Conservation (phyloP, 2,329 filamentous ascomycete species). For the Aspergillus persii region DNA sequence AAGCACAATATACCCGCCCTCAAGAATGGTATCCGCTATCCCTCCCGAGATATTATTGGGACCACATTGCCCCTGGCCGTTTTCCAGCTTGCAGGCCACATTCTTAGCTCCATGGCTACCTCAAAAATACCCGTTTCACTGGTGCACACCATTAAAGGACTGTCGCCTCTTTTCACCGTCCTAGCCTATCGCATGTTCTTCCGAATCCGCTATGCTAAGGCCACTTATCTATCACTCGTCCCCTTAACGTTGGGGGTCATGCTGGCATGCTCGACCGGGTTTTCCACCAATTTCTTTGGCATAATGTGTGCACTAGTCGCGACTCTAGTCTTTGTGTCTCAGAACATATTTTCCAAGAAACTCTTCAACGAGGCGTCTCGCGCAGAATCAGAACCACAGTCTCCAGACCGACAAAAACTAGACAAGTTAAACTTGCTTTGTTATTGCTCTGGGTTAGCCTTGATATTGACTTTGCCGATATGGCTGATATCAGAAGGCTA, state of each 20-base stretch:
- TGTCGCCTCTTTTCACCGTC: constrained; percentile 94
- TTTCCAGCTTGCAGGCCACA: constrained; percentile 91
- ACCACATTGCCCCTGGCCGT: constrained; percentile 87
- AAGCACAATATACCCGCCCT: constrained; percentile 73
- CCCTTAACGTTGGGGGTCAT: constrained; percentile 93
- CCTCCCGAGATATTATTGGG: constrained; percentile 75
- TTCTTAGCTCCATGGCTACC: constrained; percentile 90
- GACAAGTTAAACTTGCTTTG: constrained; percentile 96
- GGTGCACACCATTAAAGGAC: constrained; percentile 96
- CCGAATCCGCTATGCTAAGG: constrained; percentile 78
- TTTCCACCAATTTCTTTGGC: constrained; percentile 85
- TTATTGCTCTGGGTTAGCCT: constrained; percentile 93
- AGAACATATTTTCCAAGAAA: constrained; percentile 98
- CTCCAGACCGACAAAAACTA: constrained; percentile 68
- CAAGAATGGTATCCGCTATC: constrained; percentile 77
- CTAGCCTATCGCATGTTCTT: constrained; percentile 87
- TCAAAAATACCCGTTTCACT: constrained; percentile 93
- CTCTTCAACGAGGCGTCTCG: constrained; percentile 92
- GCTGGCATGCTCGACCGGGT: constrained; percentile 90
- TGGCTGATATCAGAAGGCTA: constrained; percentile 93
- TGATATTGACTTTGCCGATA: constrained; percentile 81
- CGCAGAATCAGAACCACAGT: constrained; percentile 70
- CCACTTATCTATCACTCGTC: constrained; percentile 86
- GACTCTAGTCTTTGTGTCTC: constrained; percentile 93
- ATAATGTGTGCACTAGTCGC: constrained; percentile 83